phyloP scores from a whole-genome alignment of 371 early-diverging fungal species.

The Zancudomyces culisetae region DNA sequence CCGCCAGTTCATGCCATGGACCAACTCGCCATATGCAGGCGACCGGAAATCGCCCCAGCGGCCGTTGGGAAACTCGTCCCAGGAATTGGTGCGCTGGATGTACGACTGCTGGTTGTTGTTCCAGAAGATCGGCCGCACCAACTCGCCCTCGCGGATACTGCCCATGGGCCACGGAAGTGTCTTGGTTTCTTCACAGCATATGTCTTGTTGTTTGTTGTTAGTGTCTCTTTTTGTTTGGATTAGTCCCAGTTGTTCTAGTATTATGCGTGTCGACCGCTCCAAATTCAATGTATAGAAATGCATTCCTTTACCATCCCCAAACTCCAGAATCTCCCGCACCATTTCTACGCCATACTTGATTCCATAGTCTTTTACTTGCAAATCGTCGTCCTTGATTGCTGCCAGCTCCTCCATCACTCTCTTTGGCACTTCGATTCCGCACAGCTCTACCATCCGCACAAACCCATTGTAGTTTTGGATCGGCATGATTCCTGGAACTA shows the following conservation, averaged over 20 bases:
- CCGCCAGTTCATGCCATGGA: conserved; percentile 68
- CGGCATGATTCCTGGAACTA: conserved; percentile 88
- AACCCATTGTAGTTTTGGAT: conserved; percentile 79
- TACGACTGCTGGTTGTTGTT: conserved; percentile 83
- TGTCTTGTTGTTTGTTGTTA: too few species aligned
- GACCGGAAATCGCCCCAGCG: conserved; percentile 95
- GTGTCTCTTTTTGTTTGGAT: conserved; percentile 17
- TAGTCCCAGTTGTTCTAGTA: conserved; percentile 61
- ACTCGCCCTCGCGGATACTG: conserved; percentile 76
- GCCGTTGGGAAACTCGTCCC: conserved; percentile 98
- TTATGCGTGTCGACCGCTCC: conserved; percentile 61
- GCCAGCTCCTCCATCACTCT: conserved; percentile 66
- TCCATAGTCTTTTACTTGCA: conserved; percentile 84
- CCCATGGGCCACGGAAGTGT: conserved; percentile 88
- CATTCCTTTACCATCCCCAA: conserved; percentile 44
- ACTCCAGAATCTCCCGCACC: conserved; percentile 42
- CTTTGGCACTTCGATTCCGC: conserved; percentile 69
- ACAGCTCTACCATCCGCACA: conserved; percentile 64
- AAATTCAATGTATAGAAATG: conserved; percentile 84
- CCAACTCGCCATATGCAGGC: conserved; percentile 80
- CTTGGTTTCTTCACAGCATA: conserved; percentile 51
- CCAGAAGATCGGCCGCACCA: conserved; percentile 95
- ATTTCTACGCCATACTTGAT: conserved; percentile 67
- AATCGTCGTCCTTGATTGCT: conserved; percentile 88
- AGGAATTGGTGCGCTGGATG: conserved; percentile 76